A percentile compares a stretch with the other conserved stretches of the same genome.
These are phyloP conservation scores for Collybia sp. DNA, from an alignment of 768 basidiomycete species.

Conservation along the genomic window DNA sequence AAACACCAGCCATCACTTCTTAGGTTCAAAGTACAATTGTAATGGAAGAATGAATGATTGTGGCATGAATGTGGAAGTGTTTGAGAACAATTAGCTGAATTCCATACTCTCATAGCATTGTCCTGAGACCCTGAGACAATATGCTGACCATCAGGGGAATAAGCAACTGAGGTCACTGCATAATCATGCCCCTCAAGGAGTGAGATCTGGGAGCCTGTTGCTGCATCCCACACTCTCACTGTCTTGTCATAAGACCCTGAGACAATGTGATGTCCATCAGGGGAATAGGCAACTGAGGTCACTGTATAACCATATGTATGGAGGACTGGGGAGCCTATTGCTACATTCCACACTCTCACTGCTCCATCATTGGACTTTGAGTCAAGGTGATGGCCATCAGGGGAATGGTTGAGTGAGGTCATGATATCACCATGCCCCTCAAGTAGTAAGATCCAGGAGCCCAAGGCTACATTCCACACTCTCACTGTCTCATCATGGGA, in stretches of 20 bases:
- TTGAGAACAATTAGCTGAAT: too few relatives aligned
- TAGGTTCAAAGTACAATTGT: too few relatives aligned
- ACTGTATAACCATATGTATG: slow-evolving; percentile 2
- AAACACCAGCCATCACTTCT: too few relatives aligned
- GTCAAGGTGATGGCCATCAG: slow-evolving; percentile 9
- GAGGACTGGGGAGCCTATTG: slow-evolving; percentile 5
- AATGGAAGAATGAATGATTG: too few relatives aligned
- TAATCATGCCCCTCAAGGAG: background rate
- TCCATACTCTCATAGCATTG: too few relatives aligned
- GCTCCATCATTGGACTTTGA: slow-evolving; percentile 8
- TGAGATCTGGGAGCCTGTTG: background rate
- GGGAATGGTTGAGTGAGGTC: slow-evolving; percentile 9
- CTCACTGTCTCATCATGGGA: slow-evolving; percentile 12
- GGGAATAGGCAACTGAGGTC: slow-evolving; percentile 7
- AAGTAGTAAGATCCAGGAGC: background rate
- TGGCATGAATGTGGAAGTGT: too few relatives aligned
- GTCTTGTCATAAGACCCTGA: slow-evolving; percentile 10
- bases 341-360: slow-evolving; percentile 12
- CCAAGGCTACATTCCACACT: slow-evolving; percentile 8
- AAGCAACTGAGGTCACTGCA: too few relatives aligned
- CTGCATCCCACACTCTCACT: slow-evolving; percentile 9
- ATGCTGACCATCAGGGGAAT: slow-evolving; percentile 9
- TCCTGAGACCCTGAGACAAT: slow-evolving; percentile 5
- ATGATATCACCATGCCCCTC: background rate
- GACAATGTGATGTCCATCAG: slow-evolving; percentile 9